phyloP scores from a whole-genome alignment of 2,329 filamentous ascomycete species.

The Hymenoscyphus fraxineus region DNA sequence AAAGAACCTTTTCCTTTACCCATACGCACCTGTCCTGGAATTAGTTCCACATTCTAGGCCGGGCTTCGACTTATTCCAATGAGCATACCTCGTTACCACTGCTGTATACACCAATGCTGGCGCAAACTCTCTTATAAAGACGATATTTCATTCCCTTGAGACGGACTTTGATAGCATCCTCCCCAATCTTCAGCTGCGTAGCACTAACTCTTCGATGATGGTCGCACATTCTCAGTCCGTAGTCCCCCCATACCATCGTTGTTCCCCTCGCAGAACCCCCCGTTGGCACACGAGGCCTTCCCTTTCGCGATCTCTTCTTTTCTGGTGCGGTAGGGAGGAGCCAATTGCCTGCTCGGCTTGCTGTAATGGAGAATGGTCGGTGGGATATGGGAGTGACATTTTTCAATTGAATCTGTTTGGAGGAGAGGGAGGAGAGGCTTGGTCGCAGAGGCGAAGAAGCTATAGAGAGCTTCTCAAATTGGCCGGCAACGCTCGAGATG shows the following conservation, averaged over 20 bases:
- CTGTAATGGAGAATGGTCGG: constrained; percentile 71
- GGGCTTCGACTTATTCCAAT: neutral
- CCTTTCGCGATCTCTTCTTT: constrained; percentile 84
- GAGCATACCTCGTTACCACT: constrained; percentile 79
- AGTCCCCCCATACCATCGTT: constrained; percentile 94
- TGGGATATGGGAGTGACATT: constrained; percentile 42
- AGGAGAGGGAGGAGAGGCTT: constrained; percentile 20
- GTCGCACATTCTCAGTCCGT: constrained; percentile 88
- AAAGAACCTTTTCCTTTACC: constrained; percentile 98
- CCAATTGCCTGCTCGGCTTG: constrained; percentile 63
- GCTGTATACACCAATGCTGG: constrained; percentile 92
- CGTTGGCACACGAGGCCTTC: constrained; percentile 79
- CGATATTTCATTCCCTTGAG: constrained; percentile 89
- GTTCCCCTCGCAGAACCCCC: constrained; percentile 90
- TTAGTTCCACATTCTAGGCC: constrained; percentile 12
- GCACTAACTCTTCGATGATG: constrained; percentile 89
- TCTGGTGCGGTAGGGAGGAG: constrained; percentile 77
- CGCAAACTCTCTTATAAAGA: constrained; percentile 84
- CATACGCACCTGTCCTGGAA: constrained; percentile 71
- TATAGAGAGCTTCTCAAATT: constrained; percentile 31
- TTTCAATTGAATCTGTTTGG: constrained; percentile 19
- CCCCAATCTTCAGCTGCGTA: constrained; percentile 80
- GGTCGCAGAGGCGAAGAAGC: constrained; percentile 35
- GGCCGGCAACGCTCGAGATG: constrained; percentile 30
- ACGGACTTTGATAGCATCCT: constrained; percentile 87